Evolutionary conservation across 2,329 filamentous ascomycete genomes (phyloP).

Genomic region (Phaeosphaeriaceae sp.): DNA sequence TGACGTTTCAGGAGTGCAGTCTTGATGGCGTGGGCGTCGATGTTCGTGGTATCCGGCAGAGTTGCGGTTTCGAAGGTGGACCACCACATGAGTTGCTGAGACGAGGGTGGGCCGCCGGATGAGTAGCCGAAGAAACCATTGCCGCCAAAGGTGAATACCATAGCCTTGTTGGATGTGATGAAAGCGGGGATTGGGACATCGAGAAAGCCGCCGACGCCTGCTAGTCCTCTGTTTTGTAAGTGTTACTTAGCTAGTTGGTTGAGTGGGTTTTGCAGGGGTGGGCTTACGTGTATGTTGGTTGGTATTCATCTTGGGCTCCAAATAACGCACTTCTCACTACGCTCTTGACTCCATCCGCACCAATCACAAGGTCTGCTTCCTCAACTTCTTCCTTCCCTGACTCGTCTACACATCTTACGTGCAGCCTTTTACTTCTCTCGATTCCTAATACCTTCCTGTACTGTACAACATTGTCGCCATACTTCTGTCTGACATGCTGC

Average conservation of each 20-base stretch:
- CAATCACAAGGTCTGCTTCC: constrained; percentile 37
- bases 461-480: constrained; percentile 12
- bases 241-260: background rate
- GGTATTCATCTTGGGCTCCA: constrained; percentile 17
- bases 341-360: constrained; percentile 39
- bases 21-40: constrained; percentile 28
- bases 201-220: constrained; percentile 56
- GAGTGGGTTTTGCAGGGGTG: background rate
- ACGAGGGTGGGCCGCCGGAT: constrained; percentile 36
- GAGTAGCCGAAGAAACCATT: constrained; percentile 61
- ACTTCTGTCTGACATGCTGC: constrained; percentile 5
- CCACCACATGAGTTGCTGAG: constrained; percentile 53
- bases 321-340: constrained; percentile 27
- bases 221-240: constrained; percentile 23
- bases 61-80: constrained; percentile 45
- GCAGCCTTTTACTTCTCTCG: constrained; percentile 3
- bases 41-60: constrained; percentile 12
- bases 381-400: constrained; percentile 17
- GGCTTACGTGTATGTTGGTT: constrained; percentile 25
- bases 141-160: constrained; percentile 55
- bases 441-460: constrained; percentile 18
- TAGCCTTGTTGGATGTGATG: constrained; percentile 38
- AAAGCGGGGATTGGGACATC: constrained; percentile 40
- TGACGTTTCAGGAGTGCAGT: constrained; percentile 52
- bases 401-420: constrained; percentile 12